A percentile compares a stretch with the other conserved stretches of the same genome.
Conservation (phyloP, 1,139 yeast species). For the Scheffersomyces cryptocercus region DNA sequence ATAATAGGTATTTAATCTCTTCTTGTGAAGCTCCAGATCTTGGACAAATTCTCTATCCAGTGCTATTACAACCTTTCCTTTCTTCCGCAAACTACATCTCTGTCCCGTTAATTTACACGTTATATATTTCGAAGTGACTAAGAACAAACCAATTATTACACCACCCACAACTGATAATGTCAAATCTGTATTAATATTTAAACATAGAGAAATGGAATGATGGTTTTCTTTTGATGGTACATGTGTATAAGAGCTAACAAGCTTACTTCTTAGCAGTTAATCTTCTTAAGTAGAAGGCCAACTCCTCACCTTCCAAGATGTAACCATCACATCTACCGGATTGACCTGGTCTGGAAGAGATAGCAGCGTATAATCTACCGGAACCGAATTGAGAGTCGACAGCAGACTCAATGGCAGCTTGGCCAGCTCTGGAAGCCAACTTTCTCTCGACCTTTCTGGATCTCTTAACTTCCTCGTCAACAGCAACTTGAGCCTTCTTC, state of each 20-base stretch:
- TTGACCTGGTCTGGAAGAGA: slow-evolving; percentile 99
- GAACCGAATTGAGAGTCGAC: slow-evolving; percentile 96
- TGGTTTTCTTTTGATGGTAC: slow-evolving; percentile 1
- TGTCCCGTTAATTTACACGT: background rate
- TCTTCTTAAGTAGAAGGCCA: slow-evolving; percentile 99
- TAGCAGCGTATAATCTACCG: slow-evolving; percentile 98
- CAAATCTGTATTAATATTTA: background rate
- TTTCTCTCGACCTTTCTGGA: slow-evolving; percentile 88
- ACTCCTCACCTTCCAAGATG: slow-evolving; percentile 99
- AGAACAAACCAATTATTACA: background rate
- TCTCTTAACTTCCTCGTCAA: slow-evolving; percentile 57
- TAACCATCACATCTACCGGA: slow-evolving; percentile 99
- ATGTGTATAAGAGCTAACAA: slow-evolving; percentile 8
- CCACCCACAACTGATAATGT: background rate
- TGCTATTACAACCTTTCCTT: too few relatives aligned
- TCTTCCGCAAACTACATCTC: background rate
- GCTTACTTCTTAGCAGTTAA: slow-evolving; percentile 96
- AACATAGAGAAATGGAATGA: slow-evolving; percentile 1
- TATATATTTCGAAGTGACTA: background rate
- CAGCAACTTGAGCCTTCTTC: slow-evolving; percentile 51
- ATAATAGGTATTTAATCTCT: too few relatives aligned
- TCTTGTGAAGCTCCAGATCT: too few relatives aligned
- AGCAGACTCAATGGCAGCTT: slow-evolving; percentile 84
- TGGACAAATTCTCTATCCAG: too few relatives aligned
- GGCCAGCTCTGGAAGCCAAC: slow-evolving; percentile 86